Conservation (phyloP, 2,329 filamentous ascomycete species). For the Fusarium succisae region DNA sequence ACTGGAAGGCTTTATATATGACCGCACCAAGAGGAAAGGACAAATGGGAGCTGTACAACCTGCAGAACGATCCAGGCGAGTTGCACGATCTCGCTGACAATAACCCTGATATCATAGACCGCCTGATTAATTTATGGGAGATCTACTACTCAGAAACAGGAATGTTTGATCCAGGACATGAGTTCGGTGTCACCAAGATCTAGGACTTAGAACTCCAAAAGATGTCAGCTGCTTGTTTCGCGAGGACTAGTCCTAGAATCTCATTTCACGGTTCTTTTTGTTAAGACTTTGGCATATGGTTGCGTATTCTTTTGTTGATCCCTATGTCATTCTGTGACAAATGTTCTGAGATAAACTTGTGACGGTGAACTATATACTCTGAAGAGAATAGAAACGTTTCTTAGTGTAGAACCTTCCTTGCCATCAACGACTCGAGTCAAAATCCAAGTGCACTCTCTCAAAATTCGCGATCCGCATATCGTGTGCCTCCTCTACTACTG, state of each 20-base stretch:
- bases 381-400: neutral
- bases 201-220: neutral
- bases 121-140: conserved; percentile 19
- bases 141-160: conserved; percentile 25
- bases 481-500: neutral
- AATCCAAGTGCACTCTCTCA: neutral
- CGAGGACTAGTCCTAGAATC: neutral
- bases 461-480: neutral
- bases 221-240: neutral
- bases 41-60: conserved; percentile 24
- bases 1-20: conserved; percentile 59
- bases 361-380: neutral
- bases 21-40: conserved; percentile 17
- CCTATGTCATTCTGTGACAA: neutral
- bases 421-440: neutral
- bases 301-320: neutral
- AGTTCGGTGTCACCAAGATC: conserved; percentile 7
- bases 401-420: neutral
- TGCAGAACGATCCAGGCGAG: conserved; percentile 17
- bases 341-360: neutral
- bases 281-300: neutral
- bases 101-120: conserved; percentile 3
- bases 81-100: conserved; percentile 11
- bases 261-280: neutral
- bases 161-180: conserved; percentile 20